Base-by-base conservation (phyloP, 768 basidiomycete genomes). In the Cyclocybe aegerita region DNA sequence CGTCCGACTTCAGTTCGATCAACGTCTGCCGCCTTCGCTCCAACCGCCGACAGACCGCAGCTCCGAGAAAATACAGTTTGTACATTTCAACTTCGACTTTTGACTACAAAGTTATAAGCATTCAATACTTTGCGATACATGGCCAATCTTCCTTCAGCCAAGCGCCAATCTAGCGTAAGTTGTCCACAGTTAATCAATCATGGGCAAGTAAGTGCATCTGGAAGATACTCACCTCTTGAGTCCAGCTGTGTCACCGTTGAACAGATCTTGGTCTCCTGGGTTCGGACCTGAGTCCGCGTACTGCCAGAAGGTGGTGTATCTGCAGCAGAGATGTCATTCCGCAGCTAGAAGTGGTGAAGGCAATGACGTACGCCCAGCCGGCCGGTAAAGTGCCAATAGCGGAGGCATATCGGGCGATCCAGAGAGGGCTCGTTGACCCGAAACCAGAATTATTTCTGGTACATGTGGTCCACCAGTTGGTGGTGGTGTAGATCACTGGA, bases 381-480 rank as follows among this genome's bases (percentile, higher is more conserved):
- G 81, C 80, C 32, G 83, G 82, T 42, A 86, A 73, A 2, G 78
- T 57, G 2, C 82, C 83, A 14, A 79, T 63, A 17, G 63, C 55
- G 7, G 80, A 77, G 4, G 78, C 61, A 39, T 73, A 85, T 23
- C 69, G 64, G 1, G 86, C 84, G 39, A 86, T 72, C 82, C 82
- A 86, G 2, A 88, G 69, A 2, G 84, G 82, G 60, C 78, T 83
- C 47, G 68, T 75, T 3, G 59, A 47, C 1, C 60, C 74, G 54
- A 87, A 86, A 4, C 65, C 67, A 10, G 69, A 66, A 48, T 74
- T 80, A 61, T 83, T 80, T 0, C 79, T 82, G 2, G 86, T 87
- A 63, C 86, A 88, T 7, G 71, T 74, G 8, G 57, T 78, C 86
- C 86, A 88, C 85, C 85, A 87, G 61, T 77, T 70, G 9, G 81